These are phyloP conservation scores for Populus euphratica DNA, from an alignment of 345 rosid species.

Conservation along the genomic window DNA sequence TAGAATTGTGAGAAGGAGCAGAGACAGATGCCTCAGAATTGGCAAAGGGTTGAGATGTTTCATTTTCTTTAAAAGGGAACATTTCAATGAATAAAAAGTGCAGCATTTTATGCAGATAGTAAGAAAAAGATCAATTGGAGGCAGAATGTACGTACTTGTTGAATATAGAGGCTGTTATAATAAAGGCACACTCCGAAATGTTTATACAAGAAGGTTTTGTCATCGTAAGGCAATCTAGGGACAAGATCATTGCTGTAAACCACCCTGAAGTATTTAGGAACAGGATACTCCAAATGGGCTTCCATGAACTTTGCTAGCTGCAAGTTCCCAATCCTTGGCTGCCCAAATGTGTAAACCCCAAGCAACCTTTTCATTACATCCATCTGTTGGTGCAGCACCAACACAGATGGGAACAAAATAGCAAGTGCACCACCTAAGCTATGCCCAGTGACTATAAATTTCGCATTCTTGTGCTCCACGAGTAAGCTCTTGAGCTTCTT, in stretches of 20 bases:
- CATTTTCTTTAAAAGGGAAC: background rate
- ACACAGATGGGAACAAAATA: constrained; percentile 55
- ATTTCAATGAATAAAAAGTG: background rate
- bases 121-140: background rate
- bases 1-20: background rate
- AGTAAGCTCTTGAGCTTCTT: constrained; percentile 55
- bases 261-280: constrained; percentile 60
- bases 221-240: constrained; percentile 80
- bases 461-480: constrained; percentile 56
- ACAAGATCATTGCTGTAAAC: constrained; percentile 83
- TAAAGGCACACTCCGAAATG: constrained; percentile 81
- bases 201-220: constrained; percentile 64
- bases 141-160: constrained; percentile 40
- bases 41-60: background rate
- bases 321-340: constrained; percentile 72
- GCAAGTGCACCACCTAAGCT: constrained; percentile 91
- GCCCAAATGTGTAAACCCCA: constrained; percentile 79
- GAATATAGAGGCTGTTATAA: constrained; percentile 60
- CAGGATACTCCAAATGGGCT: constrained; percentile 44
- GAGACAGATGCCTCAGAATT: background rate
- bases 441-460: constrained; percentile 73
- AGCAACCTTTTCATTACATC: constrained; percentile 58
- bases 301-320: constrained; percentile 58
- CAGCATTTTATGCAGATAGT: background rate
- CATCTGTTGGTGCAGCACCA: constrained; percentile 56